Conservation (phyloP, 257 asterid genomes). For the Plantago elongata region DNA sequence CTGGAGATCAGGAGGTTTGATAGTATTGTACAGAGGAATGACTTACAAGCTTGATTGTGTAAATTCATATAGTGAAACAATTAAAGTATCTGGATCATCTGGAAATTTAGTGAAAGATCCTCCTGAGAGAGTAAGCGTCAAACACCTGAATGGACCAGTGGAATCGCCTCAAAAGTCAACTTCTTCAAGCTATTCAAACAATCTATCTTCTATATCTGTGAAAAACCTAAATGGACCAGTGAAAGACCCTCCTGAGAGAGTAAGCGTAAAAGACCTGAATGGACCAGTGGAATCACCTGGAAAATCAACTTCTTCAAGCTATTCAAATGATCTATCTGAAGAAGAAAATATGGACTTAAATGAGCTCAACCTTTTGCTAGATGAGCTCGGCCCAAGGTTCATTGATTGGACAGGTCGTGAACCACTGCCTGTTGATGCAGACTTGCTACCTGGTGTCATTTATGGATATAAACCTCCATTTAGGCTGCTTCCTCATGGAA, state of each 20-base stretch:
- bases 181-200: no score
- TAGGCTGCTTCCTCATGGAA: conserved; percentile 70
- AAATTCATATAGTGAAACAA: conserved; percentile 43
- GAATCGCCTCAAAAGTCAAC: conserved; percentile 25
- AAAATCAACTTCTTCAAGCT: conserved; percentile 22
- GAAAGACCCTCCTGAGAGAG: conserved; percentile 22
- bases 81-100: conserved; percentile 26
- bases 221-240: no score
- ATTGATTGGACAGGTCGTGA: conserved; percentile 82
- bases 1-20: conserved; percentile 82
- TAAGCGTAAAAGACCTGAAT: conserved; percentile 16
- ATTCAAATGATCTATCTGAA: conserved; percentile 33
- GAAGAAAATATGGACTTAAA: conserved; percentile 51
- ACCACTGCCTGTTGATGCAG: conserved; percentile 93
- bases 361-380: conserved; percentile 57
- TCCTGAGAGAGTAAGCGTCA: conserved; percentile 19
- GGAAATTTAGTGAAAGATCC: conserved; percentile 21
- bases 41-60: conserved; percentile 70
- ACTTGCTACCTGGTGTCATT: conserved; percentile 64
- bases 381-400: conserved; percentile 82
- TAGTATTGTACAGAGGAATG: conserved; percentile 80
- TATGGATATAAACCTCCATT: conserved; percentile 69
- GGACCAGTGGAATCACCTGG: conserved; percentile 30
- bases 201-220: no score
- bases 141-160: conserved; percentile 23